Conservation (phyloP, 176 grass and related monocot genomes). For the Hsuehochloa calcarea region DNA sequence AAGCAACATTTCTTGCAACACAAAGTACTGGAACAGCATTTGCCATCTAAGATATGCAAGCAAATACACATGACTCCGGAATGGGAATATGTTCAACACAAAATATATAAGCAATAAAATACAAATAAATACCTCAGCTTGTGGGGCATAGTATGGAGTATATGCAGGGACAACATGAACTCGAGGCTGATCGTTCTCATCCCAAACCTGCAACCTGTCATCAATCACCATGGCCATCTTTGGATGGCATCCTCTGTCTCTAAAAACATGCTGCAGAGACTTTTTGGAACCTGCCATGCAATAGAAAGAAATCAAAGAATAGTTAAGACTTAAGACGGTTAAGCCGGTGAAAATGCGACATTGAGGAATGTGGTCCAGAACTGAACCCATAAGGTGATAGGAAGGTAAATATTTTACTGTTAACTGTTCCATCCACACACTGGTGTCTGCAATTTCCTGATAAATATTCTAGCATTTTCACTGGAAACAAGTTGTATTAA, state of each 20-base stretch:
- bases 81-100: constrained; percentile 15
- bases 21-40: constrained; percentile 86
- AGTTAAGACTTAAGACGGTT: not conserved
- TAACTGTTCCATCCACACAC: constrained; percentile 13
- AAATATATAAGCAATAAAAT: constrained; percentile 19
- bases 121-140: constrained; percentile 72
- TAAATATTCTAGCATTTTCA: constrained; percentile 2
- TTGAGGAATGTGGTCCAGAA: not conserved
- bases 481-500: not conserved
- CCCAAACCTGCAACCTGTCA: constrained; percentile 90
- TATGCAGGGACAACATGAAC: constrained; percentile 98
- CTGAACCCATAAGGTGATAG: not conserved
- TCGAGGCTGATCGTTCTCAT: constrained; percentile 90
- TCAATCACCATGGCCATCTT: constrained; percentile 99
- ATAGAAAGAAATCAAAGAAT: not conserved
- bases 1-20: constrained; percentile 98
- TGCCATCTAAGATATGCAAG: constrained; percentile 64
- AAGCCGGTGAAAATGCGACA: not conserved
- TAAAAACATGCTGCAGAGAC: constrained; percentile 87
- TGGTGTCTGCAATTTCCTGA: not conserved
- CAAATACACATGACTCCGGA: constrained; percentile 6
- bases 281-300: constrained; percentile 60
- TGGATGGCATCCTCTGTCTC: constrained; percentile 78
- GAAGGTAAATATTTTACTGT: not conserved
- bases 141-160: constrained; percentile 90